Conservation (phyloP, 352 stramenopile genomes). For the Pseudoperonospora humuli region DNA sequence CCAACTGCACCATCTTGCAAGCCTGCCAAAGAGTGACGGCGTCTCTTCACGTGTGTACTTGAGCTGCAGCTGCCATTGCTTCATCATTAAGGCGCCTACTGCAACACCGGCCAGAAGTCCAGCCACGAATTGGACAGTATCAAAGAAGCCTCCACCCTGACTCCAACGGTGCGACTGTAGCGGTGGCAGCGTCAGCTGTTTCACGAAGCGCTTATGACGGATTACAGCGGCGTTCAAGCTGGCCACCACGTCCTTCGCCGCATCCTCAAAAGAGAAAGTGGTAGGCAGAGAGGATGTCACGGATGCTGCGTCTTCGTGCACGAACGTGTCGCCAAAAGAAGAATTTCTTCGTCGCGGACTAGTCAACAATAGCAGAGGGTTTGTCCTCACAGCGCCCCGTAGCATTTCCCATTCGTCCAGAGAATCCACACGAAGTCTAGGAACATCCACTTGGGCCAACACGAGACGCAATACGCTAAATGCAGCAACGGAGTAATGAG, state of each 20-base stretch:
- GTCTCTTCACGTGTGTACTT: constrained; percentile 14
- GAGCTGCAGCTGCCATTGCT: constrained; percentile 20
- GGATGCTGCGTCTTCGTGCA: constrained; percentile 5
- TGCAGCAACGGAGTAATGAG: constrained; percentile 1
- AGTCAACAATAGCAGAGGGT: constrained; percentile 3
- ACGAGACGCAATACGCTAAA: constrained; percentile 24
- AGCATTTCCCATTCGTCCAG: constrained; percentile 22
- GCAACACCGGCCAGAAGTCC: constrained; percentile 37
- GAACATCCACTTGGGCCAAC: constrained; percentile 20
- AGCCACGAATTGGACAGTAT: constrained; percentile 32
- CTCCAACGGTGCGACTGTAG: constrained; percentile 15
- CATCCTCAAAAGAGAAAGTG: constrained; percentile 12
- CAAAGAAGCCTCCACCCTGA: constrained; percentile 15
- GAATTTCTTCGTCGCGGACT: constrained; percentile 11
- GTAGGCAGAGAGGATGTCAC: constrained; percentile 6
- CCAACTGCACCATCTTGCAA: constrained; percentile 30
- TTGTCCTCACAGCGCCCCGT: constrained; percentile 10
- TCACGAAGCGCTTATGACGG: constrained; percentile 20
- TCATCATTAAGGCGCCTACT: constrained; percentile 25
- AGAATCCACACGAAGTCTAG: constrained; percentile 18
- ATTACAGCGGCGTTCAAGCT: constrained; percentile 27
- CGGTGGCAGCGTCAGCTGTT: constrained; percentile 21
- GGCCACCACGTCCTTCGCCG: constrained; percentile 35
- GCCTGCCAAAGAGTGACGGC: constrained; percentile 14
- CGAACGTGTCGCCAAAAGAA: neutral